A percentile compares a stretch with the other conserved stretches of the same genome.
These are phyloP conservation scores for Aureobasidium sp. DNA, from an alignment of 2,329 filamentous ascomycete genomes.

Conservation along the genomic window DNA sequence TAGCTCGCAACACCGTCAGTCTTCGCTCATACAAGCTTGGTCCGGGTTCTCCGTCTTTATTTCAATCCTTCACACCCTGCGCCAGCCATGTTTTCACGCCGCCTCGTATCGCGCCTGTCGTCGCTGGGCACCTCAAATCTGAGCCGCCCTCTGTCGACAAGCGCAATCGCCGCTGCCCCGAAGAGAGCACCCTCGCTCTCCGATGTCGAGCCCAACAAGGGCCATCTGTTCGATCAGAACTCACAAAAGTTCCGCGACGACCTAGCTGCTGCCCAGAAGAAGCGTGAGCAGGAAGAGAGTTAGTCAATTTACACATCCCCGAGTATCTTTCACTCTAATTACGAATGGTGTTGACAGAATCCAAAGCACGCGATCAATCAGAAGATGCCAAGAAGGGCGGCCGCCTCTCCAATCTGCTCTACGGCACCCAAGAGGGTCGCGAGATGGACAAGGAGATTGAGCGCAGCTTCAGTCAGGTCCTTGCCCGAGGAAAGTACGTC, in stretches of 20 bases:
- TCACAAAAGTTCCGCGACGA: slow-evolving; percentile 83
- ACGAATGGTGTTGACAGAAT: slow-evolving; percentile 5
- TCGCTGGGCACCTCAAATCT: slow-evolving; percentile 15
- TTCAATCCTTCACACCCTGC: neutral
- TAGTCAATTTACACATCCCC: slow-evolving; percentile 45
- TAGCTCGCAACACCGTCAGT: neutral
- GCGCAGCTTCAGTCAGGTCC: slow-evolving; percentile 87
- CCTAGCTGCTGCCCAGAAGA: slow-evolving; percentile 66
- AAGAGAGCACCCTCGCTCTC: slow-evolving; percentile 64
- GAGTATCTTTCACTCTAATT: slow-evolving; percentile 24
- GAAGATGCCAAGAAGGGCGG: slow-evolving; percentile 57
- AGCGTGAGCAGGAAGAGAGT: slow-evolving; percentile 80
- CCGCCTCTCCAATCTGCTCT: slow-evolving; percentile 80
- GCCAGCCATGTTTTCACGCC: slow-evolving; percentile 21
- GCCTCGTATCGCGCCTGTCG: slow-evolving; percentile 20
- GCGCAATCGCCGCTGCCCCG: slow-evolving; percentile 7
- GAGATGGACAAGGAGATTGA: slow-evolving; percentile 95
- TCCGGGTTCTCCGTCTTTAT: neutral
- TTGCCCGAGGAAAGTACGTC: slow-evolving; percentile 95
- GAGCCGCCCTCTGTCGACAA: slow-evolving; percentile 14
- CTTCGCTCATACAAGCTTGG: neutral
- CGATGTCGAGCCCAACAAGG: slow-evolving; percentile 70
- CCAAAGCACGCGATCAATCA: neutral
- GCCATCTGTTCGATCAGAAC: slow-evolving; percentile 70
- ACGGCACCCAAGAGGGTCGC: slow-evolving; percentile 91